Base-by-base conservation (phyloP, 352 stramenopile species). In the Pythium folliculosum region DNA sequence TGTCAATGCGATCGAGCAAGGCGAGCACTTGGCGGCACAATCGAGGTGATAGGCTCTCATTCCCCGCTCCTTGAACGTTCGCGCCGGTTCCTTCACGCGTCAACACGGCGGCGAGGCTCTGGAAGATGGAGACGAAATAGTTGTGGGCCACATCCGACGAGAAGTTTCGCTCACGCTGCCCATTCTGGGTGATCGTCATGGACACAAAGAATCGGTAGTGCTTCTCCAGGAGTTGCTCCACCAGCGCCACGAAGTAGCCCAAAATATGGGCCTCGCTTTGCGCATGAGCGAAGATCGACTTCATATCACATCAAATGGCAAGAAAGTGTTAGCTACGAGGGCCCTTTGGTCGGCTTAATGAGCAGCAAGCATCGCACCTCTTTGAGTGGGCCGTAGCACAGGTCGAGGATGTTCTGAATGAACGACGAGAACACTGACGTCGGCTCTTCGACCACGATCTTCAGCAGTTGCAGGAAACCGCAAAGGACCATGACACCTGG, bases 121-220 rank as follows among this genome's bases (percentile, higher is more conserved):
- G 80, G 60, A 94, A 90, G 27, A 94, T 91, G 0, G 80, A 86
- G 32, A 90, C 43, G 50, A 94, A 94, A 62, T 91, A 92, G 21
- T 73, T 77, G 61, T 88, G 80, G 1, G 84, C 81, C 52, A 82
- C 65, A n/a, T 92, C 82, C 5, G 81, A 91, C 2, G 77, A 64
- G 55, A 89, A 94, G 9, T 55, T 59, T 22, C 84, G 82, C 60
- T 89, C 78, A 30, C 83, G 82, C n/a, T 70, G 67, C 8, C 79
- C 80, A 50, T 82, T 78, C 3, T 76, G 23, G 30, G 72, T 80
- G 45, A 89, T 86, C 4, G 73, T 63, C n/a, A 72, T 69, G 3
- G 77, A 71, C 25, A 94, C 85, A 62, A 94, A 94, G 60, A 90
- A 92, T 25, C 86, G 80, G 66, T 88, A 94, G 43, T 92, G 86